phyloP scores from a whole-genome alignment of 768 basidiomycete species.

The Mycena vulgaris region DNA sequence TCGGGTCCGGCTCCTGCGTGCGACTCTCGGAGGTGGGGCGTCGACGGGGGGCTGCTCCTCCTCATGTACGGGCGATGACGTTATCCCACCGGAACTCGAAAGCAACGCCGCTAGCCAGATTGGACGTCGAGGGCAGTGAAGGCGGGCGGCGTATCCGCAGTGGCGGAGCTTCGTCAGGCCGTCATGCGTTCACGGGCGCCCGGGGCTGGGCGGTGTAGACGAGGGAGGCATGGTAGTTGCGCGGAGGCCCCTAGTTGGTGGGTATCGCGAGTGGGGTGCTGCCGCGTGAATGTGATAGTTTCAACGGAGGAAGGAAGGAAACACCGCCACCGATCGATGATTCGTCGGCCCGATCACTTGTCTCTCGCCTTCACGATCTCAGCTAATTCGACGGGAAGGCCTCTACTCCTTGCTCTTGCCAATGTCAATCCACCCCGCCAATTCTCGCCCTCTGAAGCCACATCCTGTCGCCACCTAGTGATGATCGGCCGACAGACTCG shows the following conservation, averaged over 20 bases:
- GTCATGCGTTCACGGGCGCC: too few species aligned
- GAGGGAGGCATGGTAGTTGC: background rate
- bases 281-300: background rate
- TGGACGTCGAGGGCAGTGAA: too few species aligned
- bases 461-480: background rate
- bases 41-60: slow-evolving; percentile 8
- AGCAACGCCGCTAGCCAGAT: too few species aligned
- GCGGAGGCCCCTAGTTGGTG: background rate
- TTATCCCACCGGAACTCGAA: background rate
- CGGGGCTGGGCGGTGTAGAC: background rate
- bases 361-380: background rate
- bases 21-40: background rate
- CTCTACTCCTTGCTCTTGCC: background rate
- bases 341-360: background rate
- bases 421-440: background rate
- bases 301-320: background rate
- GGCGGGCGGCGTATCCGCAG: too few species aligned
- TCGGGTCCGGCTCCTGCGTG: background rate
- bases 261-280: background rate
- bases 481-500: background rate
- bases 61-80: slow-evolving; percentile 4
- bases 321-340: slow-evolving; percentile 9
- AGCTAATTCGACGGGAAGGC: background rate
- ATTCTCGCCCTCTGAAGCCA: background rate
- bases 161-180: too few species aligned